Evolutionary conservation across 208 protist species (phyloP).

Genomic region (Wallacemonas sp.): DNA sequence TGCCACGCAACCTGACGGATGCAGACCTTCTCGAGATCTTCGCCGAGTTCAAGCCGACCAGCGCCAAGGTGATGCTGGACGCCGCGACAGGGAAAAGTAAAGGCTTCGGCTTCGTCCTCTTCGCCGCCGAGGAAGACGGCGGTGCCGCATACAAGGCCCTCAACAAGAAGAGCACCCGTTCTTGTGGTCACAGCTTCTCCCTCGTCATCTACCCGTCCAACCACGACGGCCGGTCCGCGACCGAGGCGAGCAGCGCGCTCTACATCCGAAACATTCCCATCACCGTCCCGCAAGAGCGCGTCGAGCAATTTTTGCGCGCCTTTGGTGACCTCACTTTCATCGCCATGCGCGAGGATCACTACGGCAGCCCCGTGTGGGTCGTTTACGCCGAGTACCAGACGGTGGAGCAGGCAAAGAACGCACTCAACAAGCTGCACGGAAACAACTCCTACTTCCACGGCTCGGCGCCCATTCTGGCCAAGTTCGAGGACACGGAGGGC

Average conservation of each 20-base stretch:
- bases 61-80: conserved; percentile 85
- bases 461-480: conserved; percentile 61
- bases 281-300: conserved; percentile 42
- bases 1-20: conserved; percentile 80
- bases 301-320: conserved; percentile 61
- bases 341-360: conserved; percentile 79
- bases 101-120: conserved; percentile 97
- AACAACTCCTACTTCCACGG: conserved; percentile 65
- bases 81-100: conserved; percentile 86
- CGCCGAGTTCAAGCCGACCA: conserved; percentile 75
- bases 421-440: conserved; percentile 65
- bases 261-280: conserved; percentile 86
- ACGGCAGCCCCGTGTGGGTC: conserved; percentile 83
- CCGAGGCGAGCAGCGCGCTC: conserved; percentile 46
- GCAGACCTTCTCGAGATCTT: conserved; percentile 71
- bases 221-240: conserved; percentile 58
- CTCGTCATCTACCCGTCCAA: conserved; percentile 82
- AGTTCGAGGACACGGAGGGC: conserved; percentile 75
- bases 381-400: conserved; percentile 81
- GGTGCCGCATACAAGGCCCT: conserved; percentile 60
- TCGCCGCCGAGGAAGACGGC: conserved; percentile 84
- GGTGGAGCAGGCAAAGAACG: conserved; percentile 55
- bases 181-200: conserved; percentile 57
- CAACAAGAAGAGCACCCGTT: conserved; percentile 49
- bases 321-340: conserved; percentile 73